Evolutionary conservation across 2,329 filamentous ascomycete species (phyloP).

Genomic region (Colletotrichum ledebouriae): DNA sequence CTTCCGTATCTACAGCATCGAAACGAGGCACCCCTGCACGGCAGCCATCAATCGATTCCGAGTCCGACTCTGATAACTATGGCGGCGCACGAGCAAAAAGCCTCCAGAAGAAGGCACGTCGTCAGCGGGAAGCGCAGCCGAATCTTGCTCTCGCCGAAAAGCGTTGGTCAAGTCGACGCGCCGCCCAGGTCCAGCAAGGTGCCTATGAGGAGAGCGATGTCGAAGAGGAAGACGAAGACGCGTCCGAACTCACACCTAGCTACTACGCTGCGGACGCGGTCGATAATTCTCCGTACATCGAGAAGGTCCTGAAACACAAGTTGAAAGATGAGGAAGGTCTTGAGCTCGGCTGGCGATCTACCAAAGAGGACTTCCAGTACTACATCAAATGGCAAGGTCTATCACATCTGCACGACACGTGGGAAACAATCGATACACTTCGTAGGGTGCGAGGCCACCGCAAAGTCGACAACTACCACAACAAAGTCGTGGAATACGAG

Average conservation of each 20-base stretch:
- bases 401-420: constrained; percentile 95
- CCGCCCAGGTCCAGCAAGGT: constrained; percentile 76
- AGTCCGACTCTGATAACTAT: constrained; percentile 82
- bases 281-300: constrained; percentile 87
- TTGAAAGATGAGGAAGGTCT: constrained; percentile 72
- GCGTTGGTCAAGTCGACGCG: constrained; percentile 90
- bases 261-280: constrained; percentile 79
- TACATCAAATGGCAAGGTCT: constrained; percentile 97
- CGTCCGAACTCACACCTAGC: constrained; percentile 70
- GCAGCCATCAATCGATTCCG: constrained; percentile 65
- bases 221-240: constrained; percentile 75
- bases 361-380: constrained; percentile 85
- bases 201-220: constrained; percentile 76
- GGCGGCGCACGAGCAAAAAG: constrained; percentile 80
- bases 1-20: constrained; percentile 60
- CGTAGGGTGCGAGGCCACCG: constrained; percentile 85
- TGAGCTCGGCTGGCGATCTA: constrained; percentile 69
- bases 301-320: constrained; percentile 90
- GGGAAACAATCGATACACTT: constrained; percentile 85
- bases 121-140: constrained; percentile 76
- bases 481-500: constrained; percentile 84
- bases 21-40: constrained; percentile 70
- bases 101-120: constrained; percentile 81
- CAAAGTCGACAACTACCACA: constrained; percentile 95
- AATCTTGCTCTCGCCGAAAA: constrained; percentile 81